Evolutionary conservation across 2,329 filamentous ascomycete species (phyloP).

Genomic region (Aspergillus thermomutatus): DNA sequence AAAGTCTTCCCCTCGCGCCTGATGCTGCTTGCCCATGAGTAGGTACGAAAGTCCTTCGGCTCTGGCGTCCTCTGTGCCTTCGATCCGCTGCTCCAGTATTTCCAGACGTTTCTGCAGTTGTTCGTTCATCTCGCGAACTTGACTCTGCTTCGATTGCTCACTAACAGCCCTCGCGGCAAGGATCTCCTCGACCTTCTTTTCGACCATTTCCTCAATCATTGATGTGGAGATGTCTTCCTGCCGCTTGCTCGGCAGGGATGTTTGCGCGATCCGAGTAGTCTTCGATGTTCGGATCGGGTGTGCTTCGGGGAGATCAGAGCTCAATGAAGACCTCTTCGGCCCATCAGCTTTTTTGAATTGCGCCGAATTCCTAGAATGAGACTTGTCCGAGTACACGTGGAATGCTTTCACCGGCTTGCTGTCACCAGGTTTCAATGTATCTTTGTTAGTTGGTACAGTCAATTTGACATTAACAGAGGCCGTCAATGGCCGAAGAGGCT

Average conservation of each 20-base stretch:
- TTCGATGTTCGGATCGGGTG: conserved; percentile 47
- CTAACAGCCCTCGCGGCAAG: conserved; percentile 69
- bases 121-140: conserved; percentile 61
- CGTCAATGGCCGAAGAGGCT: conserved; percentile 74
- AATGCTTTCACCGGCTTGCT: conserved; percentile 79
- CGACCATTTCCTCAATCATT: conserved; percentile 85
- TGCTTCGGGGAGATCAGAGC: conserved; percentile 28
- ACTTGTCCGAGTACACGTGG: conserved; percentile 76
- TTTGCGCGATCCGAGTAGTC: conserved; percentile 35
- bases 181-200: conserved; percentile 86
- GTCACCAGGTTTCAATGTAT: conserved; percentile 52
- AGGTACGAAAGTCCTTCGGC: conserved; percentile 81
- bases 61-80: conserved; percentile 69
- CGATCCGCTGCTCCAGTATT: conserved; percentile 80
- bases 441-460: conserved; percentile 51
- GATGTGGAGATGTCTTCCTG: conserved; percentile 61
- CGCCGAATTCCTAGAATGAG: conserved; percentile 41
- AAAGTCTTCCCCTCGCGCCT: conserved; percentile 73
- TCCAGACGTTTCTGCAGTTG: conserved; percentile 79
- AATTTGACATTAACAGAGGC: conserved; percentile 72
- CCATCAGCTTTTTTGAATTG: conserved; percentile 39
- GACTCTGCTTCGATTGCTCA: conserved; percentile 48
- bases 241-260: conserved; percentile 30
- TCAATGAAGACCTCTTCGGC: conserved; percentile 44
- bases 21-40: conserved; percentile 88